A percentile compares a stretch with the other conserved stretches of the same genome.
phyloP scores from a whole-genome alignment of 192 early-diverging fungal genomes.

The Phlyctochytrium bullatum region DNA sequence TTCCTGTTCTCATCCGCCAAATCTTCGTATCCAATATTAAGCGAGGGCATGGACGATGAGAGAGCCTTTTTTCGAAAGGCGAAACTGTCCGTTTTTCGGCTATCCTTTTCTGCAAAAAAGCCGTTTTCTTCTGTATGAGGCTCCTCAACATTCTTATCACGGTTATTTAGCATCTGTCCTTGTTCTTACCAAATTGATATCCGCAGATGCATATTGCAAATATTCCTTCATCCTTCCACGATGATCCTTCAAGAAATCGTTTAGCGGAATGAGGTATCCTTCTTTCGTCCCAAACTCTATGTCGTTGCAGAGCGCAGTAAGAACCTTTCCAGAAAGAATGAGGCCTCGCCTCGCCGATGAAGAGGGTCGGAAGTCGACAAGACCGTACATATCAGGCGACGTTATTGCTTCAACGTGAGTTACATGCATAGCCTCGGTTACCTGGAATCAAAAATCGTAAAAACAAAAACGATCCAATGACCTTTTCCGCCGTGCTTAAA shows the following conservation, averaged over 20 bases:
- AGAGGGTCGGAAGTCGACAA: slow-evolving; percentile 41
- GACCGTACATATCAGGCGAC: slow-evolving; percentile 48
- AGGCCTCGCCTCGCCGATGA: slow-evolving; percentile 43
- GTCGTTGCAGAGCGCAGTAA: slow-evolving; percentile 61
- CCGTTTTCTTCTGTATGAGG: no score
- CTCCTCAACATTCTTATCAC: no score
- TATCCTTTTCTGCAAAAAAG: no score
- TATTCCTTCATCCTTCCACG: slow-evolving; percentile 45
- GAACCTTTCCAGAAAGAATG: slow-evolving; percentile 55
- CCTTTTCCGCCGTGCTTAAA: slow-evolving; percentile 61
- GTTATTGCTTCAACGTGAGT: slow-evolving; percentile 40
- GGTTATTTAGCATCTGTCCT: no score
- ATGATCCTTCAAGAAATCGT: slow-evolving; percentile 46
- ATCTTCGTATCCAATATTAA: slow-evolving; percentile 3
- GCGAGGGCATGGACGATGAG: slow-evolving; percentile 33
- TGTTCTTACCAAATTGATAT: no score
- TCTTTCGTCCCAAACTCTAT: slow-evolving; percentile 64
- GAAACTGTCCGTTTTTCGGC: neutral
- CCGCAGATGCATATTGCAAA: neutral
- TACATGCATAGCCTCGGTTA: slow-evolving; percentile 8
- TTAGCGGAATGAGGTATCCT: slow-evolving; percentile 46
- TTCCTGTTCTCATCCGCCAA: slow-evolving; percentile 1
- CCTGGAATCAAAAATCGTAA: slow-evolving; percentile 58
- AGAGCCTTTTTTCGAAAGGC: no score
- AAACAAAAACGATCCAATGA: slow-evolving; percentile 67